Evolutionary conservation across 129 eudicot genomes (phyloP), one percentile per base, ranked within the genome.

Genomic region (Helichrysum umbraculigerum): DNA sequence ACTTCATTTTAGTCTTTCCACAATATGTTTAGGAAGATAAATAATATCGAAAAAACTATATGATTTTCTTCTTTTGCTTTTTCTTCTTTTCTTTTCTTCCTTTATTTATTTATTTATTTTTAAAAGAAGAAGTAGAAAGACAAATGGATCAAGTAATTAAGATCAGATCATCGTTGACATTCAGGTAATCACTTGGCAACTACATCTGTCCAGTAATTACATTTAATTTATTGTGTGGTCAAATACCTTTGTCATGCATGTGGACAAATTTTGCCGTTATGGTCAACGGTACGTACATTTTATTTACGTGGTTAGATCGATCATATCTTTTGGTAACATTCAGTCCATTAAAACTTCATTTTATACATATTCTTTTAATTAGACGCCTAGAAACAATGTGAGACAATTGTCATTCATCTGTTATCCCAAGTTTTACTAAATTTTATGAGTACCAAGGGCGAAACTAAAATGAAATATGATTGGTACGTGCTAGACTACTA

Each of bases 131-230:
- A n/a, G n/a, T 6, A 57, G 67, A 72, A 56, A 72, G 52, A 32
- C 33, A 72, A 72, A 72, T 16, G 67, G 67, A 72, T 72, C 77
- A 72, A 57, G 77, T 20, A 72, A 72, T 29, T 39, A 39, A 39
- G 44, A 8, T 39, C 44, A 39, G 7, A 72, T 72, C n/a, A 72
- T 8, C 8, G 19, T 72, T 33, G 50, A 72, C 34, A 54, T 54
- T 21, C 51, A 35, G 56, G 52, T 67, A n/a, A 67, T 41, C 56
- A 67, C 72, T 39, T 67, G 16, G 39, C 72, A 67, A 67, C 72
- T 56, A 67, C 19, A 67, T 67, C 7, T 37, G n/a, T 63, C 50
- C 35, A 67, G 29, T 21, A 32, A 67, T 37, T 37, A n/a, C n/a
- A n/a, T n/a, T n/a, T n/a, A n/a, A n/a, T n/a, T 61, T 67, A 67